Base-by-base conservation (phyloP, 306 rosid species). In the Prunus fruticosa region DNA sequence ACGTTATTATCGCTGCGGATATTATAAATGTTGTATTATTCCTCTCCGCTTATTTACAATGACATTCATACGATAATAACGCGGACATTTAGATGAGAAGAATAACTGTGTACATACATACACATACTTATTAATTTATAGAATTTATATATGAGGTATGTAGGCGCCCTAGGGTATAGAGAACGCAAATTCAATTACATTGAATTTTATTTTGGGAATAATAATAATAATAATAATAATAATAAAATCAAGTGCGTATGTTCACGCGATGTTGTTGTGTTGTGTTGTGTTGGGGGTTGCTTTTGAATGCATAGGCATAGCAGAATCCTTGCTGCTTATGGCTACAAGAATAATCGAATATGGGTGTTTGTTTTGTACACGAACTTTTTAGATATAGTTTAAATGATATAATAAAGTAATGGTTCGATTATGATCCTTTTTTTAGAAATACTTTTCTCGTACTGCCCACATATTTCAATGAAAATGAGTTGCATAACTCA, bases 1-100 rank as follows among this genome's bases (percentile, higher is more conserved):
- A 38, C 0, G 2, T 38, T 38, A 38, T 38, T 38, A 38, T 38
- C 0, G 2, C n/a, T 38, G 43, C 2, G 8, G 1, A 38, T 0
- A 9, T 7, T 8, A 6, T 38, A 7, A 6, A 38, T 38, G 0
- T 34, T 34, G 2, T 34, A 34, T 1, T 34, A 38, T 38, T 7
- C 0, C 2, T 38, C 2, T 1, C 0, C 1, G 0, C 0, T 6
- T 38, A 4, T 38, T 38, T 38, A 38, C 0, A 38, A 7, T 38
- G 0, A 0, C 2, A 38, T 38, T 2, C 0, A 0, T 8, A 38
- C 9, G 2, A 1, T 38, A 38, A 7, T 38, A 38, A 6, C 0
- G 8, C 0, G 0, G 0, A 38, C 9, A 1, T 6, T 0, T 0
- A 7, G 1, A 38, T 38, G 0, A 38, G 2, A n/a, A 38, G 2